Evolutionary conservation across 129 eudicot species (phyloP).

Genomic region (Flaveria brownii): DNA sequence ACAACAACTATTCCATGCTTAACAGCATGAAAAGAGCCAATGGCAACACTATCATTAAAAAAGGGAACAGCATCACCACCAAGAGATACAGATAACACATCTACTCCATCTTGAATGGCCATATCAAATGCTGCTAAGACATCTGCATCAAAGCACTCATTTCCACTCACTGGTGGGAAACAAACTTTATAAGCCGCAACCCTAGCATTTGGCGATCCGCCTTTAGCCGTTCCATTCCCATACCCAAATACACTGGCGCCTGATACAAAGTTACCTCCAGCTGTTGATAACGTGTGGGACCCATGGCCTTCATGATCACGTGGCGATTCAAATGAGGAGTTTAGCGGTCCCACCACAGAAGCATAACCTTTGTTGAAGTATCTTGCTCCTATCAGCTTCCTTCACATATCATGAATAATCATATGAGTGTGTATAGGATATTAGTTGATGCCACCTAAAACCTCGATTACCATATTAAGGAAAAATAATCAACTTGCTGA

Average conservation of each 20-base stretch:
- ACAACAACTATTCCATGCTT: conserved; percentile 75
- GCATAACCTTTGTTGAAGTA: conserved; percentile 83
- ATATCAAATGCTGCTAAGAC: conserved; percentile 81
- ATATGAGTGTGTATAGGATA: not conserved
- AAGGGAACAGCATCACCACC: conserved; percentile 67
- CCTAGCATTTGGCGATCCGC: conserved; percentile 89
- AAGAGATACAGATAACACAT: conserved; percentile 87
- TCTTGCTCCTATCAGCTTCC: conserved; percentile 96
- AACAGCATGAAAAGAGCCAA: conserved; percentile 89
- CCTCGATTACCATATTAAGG: not conserved
- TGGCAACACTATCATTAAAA: conserved; percentile 66
- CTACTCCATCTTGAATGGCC: conserved; percentile 91
- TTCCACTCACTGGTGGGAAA: conserved; percentile 62
- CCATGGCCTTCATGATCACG: conserved; percentile 92
- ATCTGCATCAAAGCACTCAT: conserved; percentile 82
- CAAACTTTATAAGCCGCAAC: conserved; percentile 94
- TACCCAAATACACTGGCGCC: conserved; percentile 63
- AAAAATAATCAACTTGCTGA: not conserved
- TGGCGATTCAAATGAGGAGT: conserved; percentile 52
- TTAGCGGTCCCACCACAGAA: conserved; percentile 56
- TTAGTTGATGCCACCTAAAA: too few species aligned
- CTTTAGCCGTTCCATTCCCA: conserved; percentile 91
- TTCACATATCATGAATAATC: conserved; percentile 30
- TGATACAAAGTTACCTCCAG: conserved; percentile 80
- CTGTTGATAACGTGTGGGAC: conserved; percentile 93